phyloP scores from a whole-genome alignment of 768 basidiomycete genomes.

The Cyclocybe aegerita region DNA sequence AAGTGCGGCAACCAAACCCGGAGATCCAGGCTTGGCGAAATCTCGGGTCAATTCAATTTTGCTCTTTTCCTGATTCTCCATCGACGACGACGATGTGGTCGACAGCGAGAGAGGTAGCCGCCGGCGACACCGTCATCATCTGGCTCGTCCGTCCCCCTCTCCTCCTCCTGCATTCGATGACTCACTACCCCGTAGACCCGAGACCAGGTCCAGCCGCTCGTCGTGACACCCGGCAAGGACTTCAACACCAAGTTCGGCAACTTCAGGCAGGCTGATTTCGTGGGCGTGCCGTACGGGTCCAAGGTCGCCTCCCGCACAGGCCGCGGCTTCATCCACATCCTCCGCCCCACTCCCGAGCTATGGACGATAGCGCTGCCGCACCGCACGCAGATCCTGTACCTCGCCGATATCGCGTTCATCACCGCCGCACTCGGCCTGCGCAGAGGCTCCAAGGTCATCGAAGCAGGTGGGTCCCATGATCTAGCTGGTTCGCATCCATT shows the following conservation, averaged over 20 bases:
- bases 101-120: constrained; percentile 59
- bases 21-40: too few species aligned
- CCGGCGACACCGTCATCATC: constrained; percentile 77
- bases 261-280: constrained; percentile 83
- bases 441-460: constrained; percentile 81
- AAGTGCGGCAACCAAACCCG: too few species aligned
- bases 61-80: too few species aligned
- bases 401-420: constrained; percentile 96
- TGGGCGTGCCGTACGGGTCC: constrained; percentile 89
- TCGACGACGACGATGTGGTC: constrained; percentile 65
- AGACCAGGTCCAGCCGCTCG: constrained; percentile 74
- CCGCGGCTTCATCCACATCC: constrained; percentile 85
- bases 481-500: background rate
- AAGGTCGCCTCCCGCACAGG: constrained; percentile 79
- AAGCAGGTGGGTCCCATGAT: constrained; percentile 68
- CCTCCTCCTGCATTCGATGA: background rate
- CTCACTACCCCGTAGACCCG: constrained; percentile 54
- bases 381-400: constrained; percentile 95
- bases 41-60: too few species aligned
- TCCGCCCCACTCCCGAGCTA: constrained; percentile 94
- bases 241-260: constrained; percentile 88
- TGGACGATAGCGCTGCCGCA: constrained; percentile 98
- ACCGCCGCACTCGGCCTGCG: constrained; percentile 78
- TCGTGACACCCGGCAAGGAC: constrained; percentile 75
- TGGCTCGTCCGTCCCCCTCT: constrained; percentile 61